A percentile compares a stretch with the other conserved stretches of the same genome.
Evolutionary conservation across 495 filamentous ascomycete species (phyloP).

Genomic region (Trichoderma erinaceum): DNA sequence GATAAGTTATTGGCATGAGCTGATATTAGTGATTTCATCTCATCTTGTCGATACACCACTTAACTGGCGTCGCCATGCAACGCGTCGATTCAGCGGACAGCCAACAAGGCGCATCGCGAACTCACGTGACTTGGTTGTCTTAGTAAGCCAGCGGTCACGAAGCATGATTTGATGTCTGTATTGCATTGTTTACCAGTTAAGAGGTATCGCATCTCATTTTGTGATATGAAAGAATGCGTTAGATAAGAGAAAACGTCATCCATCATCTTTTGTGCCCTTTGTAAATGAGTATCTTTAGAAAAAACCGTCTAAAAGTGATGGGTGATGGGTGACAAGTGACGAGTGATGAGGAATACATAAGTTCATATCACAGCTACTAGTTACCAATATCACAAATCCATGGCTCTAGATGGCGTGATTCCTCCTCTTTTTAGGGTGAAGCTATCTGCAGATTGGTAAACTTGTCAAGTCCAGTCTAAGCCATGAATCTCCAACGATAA

Average conservation of each 20-base stretch:
- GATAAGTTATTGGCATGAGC: not conserved
- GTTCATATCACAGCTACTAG: not conserved
- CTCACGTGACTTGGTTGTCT: constrained; percentile 3
- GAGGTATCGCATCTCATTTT: not conserved
- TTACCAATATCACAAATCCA: not conserved
- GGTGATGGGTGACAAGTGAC: not conserved
- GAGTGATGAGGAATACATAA: not conserved
- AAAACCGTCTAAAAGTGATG: not conserved
- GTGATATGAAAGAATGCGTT: not conserved
- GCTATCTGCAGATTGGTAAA: not conserved
- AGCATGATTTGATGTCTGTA: not conserved
- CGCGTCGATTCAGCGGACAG: not conserved
- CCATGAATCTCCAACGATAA: not conserved
- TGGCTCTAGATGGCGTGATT: not conserved
- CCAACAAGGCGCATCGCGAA: constrained; percentile 10
- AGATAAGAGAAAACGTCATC: not conserved
- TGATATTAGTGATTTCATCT: not conserved
- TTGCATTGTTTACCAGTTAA: not conserved
- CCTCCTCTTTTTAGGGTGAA: not conserved
- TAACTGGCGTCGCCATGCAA: not conserved
- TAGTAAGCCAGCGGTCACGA: not conserved
- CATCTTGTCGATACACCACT: not conserved
- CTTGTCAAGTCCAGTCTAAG: not conserved
- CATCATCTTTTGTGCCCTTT: not conserved
- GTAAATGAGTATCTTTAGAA: not conserved